Conservation (phyloP, 306 rosid species). For the Cucurbita argyrosperma region DNA sequence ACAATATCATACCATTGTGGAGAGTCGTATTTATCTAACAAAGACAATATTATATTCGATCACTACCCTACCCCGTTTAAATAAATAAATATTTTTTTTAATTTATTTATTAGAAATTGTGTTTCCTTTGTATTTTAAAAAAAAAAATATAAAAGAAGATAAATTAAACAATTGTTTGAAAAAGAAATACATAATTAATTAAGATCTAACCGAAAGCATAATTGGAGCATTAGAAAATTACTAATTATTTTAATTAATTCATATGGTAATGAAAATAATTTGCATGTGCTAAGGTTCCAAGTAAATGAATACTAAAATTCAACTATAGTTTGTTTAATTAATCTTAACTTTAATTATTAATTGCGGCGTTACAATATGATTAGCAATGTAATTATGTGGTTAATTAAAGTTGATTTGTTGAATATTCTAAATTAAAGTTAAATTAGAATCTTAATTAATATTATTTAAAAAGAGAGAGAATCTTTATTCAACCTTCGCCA, state of each 20-base stretch:
- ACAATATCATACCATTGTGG: too few relatives aligned
- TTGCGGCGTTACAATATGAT: neutral
- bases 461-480: neutral
- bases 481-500: neutral
- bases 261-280: neutral
- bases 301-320: conserved; percentile 12
- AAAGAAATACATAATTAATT: too few relatives aligned
- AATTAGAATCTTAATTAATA: neutral
- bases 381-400: neutral
- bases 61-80: too few relatives aligned
- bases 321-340: conserved; percentile 4
- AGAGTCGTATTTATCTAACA: too few relatives aligned
- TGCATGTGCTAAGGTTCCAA: conserved; percentile 35
- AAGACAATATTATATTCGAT: too few relatives aligned
- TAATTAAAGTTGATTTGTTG: neutral
- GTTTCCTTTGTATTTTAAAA: too few relatives aligned
- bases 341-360: conserved; percentile 3
- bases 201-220: neutral
- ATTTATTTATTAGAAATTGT: too few relatives aligned
- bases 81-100: too few relatives aligned
- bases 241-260: neutral
- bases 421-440: neutral
- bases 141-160: too few relatives aligned
- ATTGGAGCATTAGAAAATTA: neutral
- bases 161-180: too few relatives aligned